Percentiles rank a stretch among this genome's conserved stretches.
Evolutionary conservation across 345 rosid species (phyloP).

Genomic region (Salix purpurea): DNA sequence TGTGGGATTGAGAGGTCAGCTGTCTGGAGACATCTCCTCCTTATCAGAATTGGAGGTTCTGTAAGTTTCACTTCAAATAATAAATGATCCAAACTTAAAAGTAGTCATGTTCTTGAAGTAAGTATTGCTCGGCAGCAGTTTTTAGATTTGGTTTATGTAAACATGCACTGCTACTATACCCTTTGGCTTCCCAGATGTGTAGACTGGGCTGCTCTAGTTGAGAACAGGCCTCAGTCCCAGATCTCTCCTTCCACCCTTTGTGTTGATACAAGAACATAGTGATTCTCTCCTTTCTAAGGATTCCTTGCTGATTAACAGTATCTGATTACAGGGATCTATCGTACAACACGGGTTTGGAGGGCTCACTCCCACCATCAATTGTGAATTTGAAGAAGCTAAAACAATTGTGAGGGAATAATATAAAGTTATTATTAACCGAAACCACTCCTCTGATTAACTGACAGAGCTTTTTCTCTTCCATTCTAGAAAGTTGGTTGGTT

Average conservation of each 20-base stretch:
- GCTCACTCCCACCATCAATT: constrained; percentile 59
- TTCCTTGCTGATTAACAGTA: constrained; percentile 8
- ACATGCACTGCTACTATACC: background rate
- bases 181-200: too few relatives aligned
- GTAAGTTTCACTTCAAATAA: constrained; percentile 35
- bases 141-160: too few relatives aligned
- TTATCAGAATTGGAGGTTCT: constrained; percentile 55
- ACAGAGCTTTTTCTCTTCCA: background rate
- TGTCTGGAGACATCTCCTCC: constrained; percentile 46
- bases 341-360: constrained; percentile 49
- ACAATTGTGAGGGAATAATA: constrained; percentile 52
- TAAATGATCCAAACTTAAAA: too few relatives aligned
- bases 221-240: too few relatives aligned
- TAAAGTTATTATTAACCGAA: background rate
- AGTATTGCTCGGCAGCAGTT: too few relatives aligned
- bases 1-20: constrained; percentile 50
- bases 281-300: background rate
- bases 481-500: constrained; percentile 67
- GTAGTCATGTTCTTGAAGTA: background rate
- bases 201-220: too few relatives aligned
- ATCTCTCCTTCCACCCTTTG: background rate
- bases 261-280: background rate
- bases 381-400: constrained; percentile 51
- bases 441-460: background rate
- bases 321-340: constrained; percentile 70